phyloP scores from a whole-genome alignment of 2,329 filamentous ascomycete species.

The Cladophialophora chaetospira region DNA sequence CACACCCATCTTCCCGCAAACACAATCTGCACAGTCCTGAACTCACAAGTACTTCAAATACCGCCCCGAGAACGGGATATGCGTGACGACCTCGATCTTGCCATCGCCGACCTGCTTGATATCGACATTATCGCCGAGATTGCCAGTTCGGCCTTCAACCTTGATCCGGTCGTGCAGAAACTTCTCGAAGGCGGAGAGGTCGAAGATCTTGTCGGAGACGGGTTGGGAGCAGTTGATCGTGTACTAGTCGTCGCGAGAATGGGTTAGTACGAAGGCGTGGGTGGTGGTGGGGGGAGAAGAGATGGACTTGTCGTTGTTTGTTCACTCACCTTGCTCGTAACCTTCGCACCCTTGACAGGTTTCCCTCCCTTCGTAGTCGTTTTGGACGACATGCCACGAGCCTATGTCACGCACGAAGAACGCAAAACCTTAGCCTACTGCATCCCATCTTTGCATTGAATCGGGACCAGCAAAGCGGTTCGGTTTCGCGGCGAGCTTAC shows the following conservation, averaged over 20 bases:
- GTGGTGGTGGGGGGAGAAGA: not conserved
- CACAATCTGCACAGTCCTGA: not conserved
- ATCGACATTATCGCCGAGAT: conserved; percentile 90
- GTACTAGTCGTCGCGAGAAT: conserved; percentile 64
- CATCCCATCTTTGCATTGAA: conserved; percentile 34
- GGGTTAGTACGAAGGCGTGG: not conserved
- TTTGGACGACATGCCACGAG: conserved; percentile 42
- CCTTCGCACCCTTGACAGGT: conserved; percentile 38
- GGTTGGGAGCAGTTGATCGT: conserved; percentile 99
- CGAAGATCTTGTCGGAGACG: conserved; percentile 99
- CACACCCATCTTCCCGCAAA: not conserved
- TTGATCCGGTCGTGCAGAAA: conserved; percentile 99
- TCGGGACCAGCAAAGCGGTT: conserved; percentile 87
- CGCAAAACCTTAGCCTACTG: conserved; percentile 91
- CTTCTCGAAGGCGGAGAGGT: conserved; percentile 97
- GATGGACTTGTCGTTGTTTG: not conserved
- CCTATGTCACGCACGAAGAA: conserved; percentile 42
- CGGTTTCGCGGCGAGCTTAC: conserved; percentile 48
- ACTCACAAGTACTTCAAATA: conserved; percentile 99
- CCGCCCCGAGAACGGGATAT: conserved; percentile 96
- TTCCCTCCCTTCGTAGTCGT: not conserved
- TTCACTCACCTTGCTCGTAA: conserved; percentile 49
- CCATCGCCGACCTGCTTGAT: conserved; percentile 92
- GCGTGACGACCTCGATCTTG: conserved; percentile 96
- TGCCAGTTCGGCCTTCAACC: conserved; percentile 96